phyloP scores from a whole-genome alignment of 106 monocot genomes.

The Phalaenopsis aphrodite region DNA sequence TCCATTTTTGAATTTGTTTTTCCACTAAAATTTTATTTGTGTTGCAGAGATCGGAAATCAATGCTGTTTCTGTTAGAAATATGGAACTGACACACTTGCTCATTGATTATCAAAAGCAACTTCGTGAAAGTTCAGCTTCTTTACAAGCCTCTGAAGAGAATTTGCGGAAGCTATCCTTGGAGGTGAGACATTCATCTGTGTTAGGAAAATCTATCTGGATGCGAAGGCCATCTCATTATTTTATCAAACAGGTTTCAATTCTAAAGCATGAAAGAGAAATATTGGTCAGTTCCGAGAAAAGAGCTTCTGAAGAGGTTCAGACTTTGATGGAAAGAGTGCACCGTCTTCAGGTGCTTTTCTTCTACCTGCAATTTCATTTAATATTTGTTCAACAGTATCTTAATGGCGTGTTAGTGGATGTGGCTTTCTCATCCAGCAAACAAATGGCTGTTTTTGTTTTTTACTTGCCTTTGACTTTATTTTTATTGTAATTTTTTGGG shows the following conservation, averaged over 20 bases:
- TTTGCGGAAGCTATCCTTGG: conserved; percentile 61
- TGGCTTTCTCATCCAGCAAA: not conserved
- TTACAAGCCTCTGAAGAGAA: conserved; percentile 61
- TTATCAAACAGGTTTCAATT: conserved; percentile 53
- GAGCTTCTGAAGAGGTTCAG: conserved; percentile 61
- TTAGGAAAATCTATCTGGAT: not conserved
- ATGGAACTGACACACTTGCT: conserved; percentile 65
- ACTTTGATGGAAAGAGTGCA: conserved; percentile 65
- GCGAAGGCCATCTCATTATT: not conserved
- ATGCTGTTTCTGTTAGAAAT: conserved; percentile 70
- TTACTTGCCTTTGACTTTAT: not conserved
- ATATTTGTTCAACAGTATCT: not conserved
- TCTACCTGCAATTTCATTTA: not conserved
- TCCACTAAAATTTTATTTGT: not conserved
- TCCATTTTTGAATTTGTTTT: not conserved
- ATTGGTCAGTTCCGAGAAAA: conserved; percentile 63
- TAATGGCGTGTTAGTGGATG: not conserved
- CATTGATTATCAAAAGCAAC: conserved; percentile 72
- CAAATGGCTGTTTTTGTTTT: not conserved
- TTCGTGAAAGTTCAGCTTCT: conserved; percentile 62
- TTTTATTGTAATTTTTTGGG: not conserved
- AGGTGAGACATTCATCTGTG: conserved; percentile 34
- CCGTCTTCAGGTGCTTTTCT: conserved; percentile 60
- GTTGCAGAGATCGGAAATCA: conserved; percentile 67
- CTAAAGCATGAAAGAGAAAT: conserved; percentile 85